Evolutionary conservation across 352 stramenopile genomes (phyloP), one percentile per base, ranked within the genome.

Genomic region (Salisapilia sapeloensis): DNA sequence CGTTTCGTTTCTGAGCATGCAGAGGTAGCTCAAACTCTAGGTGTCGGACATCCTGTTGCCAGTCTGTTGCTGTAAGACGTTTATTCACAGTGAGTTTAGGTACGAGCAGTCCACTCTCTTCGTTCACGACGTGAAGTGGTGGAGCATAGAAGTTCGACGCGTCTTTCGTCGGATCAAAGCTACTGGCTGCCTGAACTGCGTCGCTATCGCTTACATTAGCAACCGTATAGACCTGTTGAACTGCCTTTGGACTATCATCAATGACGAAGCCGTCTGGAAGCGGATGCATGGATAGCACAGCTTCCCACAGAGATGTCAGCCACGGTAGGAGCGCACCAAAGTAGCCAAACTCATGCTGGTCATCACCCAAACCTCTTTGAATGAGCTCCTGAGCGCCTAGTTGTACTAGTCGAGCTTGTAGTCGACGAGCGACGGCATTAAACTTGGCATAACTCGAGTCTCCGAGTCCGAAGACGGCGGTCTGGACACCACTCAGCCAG

Each of bases 371-470:
- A 0, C 74, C 81, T 20, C 75, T 53, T n/a, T 69, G 50, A 6
- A 85, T 44, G 24, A 92, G 44, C 38, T 90, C 66, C 4, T 27
- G 56, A 0, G 74, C 78, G 6, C 82, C 81, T 15, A 96, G 56
- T 42, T 96, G 82, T 35, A 83, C 28, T 24, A 96, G 47, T 4
- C 85, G 66, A 16, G 60, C 65, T 33, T 93, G 64, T 16, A 96
- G 52, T 21, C 74, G 77, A 4, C 82, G 52, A 9, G 77, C 87
- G 13, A 90, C 75, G 0, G 79, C 76, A 35, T 95, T 95, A 57
- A 87, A 96, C 56, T 95, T 94, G 42, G 65, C 69, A 50, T 96
- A 96, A 22, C 60, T 85, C 26, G 77, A 93, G 51, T 96, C 85
- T 7, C 87, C 87, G 17, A 96, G 48, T 16, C 87, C 86, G 46